Base-by-base conservation (phyloP, 2,329 filamentous ascomycete genomes). In the Penicillium sp. region DNA sequence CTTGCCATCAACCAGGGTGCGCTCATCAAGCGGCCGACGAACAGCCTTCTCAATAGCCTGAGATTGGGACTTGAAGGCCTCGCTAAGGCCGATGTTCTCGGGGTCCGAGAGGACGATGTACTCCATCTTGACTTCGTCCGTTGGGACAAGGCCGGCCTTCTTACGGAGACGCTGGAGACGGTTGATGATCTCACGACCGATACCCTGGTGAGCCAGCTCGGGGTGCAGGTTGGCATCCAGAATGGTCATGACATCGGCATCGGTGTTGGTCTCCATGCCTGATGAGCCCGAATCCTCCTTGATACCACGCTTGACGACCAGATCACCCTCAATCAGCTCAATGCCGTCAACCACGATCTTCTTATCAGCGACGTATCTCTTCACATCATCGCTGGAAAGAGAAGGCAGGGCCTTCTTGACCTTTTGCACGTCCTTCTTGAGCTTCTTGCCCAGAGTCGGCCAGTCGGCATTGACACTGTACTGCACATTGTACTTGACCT, bases 121-220 rank as follows among this genome's bases (percentile, higher is more conserved):
- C 77, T 96, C 91, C 91, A 99, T 97, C 80, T 90, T 91, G 65
- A 99, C 89, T 73, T 98, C 95, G 73, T 99, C 95, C 0, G 94
- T 98, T 1, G 93, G 88, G 66, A 93, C 88, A 56, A 99, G 83
- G 0, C 92, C 92, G 8, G 93, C 93, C 82, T 95, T 95, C 86
- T 99, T 99, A 68, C 95, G 89, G 65, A 98, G 83, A 68, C 91
- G 87, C 80, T 99, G 95, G 24, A 99, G 91, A 44, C 94, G 89
- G 77, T 96, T 91, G 82, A 99, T 91, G 67, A 99, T 90, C 79
- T 98, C 95, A 71, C 95, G 86, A 1, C 91, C 94, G 58, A 99
- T 80, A 58, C 93, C 95, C 78, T 98, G 93, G 67, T 93, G 88
- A 51, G 90, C 91, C 38, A 99, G 84, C 74, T 97, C 93, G 0